Evolutionary conservation across 2,329 filamentous ascomycete species (phyloP), one percentile per base, ranked within the genome.

Genomic region (Ophidiomyces ophidiicola): DNA sequence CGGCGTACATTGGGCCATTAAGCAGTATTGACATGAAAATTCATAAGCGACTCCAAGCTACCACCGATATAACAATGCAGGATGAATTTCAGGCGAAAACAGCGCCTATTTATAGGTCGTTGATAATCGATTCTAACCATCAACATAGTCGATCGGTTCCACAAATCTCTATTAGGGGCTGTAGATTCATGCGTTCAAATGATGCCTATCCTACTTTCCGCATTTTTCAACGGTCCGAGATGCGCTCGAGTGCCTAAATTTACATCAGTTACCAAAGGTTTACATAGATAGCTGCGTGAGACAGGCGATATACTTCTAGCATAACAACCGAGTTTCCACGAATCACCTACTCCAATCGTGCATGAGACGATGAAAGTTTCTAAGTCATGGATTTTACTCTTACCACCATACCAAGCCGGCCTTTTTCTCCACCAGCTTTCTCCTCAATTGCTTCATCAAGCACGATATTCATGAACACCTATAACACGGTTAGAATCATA

Each of bases 401-500:
- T 75, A 86, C 88, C 45, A 93, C 83, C 81, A 93, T 94, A 58
- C 90, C 90, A 44, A 96, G 72, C 53, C 78, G 75, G 49, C 82
- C 78, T 66, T 94, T 94, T 67, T 93, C 86, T 44, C 86, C 86
- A 46, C 83, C 83, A 14, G 81, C 72, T 63, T 92, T 94, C 69
- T 94, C 87, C 62, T 98, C 90, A 32, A 94, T 78, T 14, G 90
- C 88, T 53, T 98, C 90, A 61, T 98, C 92, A 17, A 98, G 75
- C 30, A 98, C 90, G 57, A 98, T 86, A 67, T 98, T 98, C 57
- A 98, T 70, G 68, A 96, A 98, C 46, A 96, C 87, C 88, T 94
- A 49, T 6, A 15, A 5, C 29, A 24, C 11, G 31, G 18, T 39
- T n/a, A 34, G 30, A 23, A 18, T 4, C 28, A 24, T n/a, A n/a